Conservation (phyloP, 1,284 basidiomycete species). For the Cryptococcus sp. region DNA sequence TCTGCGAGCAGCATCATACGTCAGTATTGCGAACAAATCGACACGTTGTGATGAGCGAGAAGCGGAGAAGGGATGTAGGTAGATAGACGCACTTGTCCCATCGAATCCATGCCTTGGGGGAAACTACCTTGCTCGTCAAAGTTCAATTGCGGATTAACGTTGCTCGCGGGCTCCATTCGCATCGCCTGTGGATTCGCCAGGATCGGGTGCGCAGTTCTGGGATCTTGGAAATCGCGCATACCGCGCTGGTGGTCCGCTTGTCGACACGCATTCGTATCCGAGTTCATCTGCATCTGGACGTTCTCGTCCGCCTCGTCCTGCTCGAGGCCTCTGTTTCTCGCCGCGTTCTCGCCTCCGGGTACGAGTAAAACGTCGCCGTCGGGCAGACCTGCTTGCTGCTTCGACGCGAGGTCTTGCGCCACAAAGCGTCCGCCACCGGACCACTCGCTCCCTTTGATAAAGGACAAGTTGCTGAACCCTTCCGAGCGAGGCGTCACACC, state of each 20-base stretch:
- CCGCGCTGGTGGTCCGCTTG: no score
- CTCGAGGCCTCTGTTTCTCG: not conserved
- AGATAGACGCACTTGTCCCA: no score
- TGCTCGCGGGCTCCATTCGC: conserved; percentile 7
- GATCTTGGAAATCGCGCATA: no score
- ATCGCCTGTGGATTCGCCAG: no score
- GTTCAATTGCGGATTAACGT: conserved; percentile 41
- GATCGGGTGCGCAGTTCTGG: no score
- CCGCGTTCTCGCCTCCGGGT: conserved; percentile 12
- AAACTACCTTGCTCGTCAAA: conserved; percentile 3
- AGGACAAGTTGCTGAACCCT: conserved; percentile 34
- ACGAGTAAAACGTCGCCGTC: conserved; percentile 22
- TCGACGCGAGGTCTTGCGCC: conserved; percentile 53
- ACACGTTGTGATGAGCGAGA: no score
- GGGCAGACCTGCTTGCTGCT: conserved; percentile 43
- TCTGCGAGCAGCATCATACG: no score
- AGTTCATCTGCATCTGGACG: not conserved
- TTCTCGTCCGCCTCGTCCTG: no score
- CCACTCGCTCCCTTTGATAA: conserved; percentile 53
- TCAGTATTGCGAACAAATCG: no score
- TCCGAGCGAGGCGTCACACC: conserved; percentile 52
- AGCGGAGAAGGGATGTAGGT: no score
- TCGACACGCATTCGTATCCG: not conserved
- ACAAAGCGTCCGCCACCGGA: conserved; percentile 84
- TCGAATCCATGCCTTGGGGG: not conserved